These are phyloP conservation scores for Quercus suber DNA, from an alignment of 306 rosid species.

Conservation along the genomic window DNA sequence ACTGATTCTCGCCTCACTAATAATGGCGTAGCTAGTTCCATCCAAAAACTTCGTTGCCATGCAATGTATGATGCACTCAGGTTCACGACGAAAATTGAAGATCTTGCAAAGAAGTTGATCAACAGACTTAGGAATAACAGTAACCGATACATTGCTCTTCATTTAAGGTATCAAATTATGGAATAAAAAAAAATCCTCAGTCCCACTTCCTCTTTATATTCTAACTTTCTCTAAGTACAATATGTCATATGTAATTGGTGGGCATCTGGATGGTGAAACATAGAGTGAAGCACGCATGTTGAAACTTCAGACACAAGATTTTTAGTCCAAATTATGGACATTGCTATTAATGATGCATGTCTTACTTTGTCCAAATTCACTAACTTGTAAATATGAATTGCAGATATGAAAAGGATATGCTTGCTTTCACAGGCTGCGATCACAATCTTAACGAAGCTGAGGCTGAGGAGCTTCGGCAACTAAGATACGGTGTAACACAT, in stretches of 20 bases:
- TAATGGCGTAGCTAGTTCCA: constrained; percentile 41
- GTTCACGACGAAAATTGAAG: constrained; percentile 46
- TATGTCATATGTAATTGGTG: too few relatives aligned
- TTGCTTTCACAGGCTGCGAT: constrained; percentile 74
- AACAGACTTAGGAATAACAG: constrained; percentile 41
- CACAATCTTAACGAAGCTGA: constrained; percentile 51
- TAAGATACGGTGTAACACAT: constrained; percentile 46
- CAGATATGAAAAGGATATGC: constrained; percentile 83
- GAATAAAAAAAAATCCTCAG: too few relatives aligned
- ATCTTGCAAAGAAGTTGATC: constrained; percentile 50
- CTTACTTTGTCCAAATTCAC: not conserved
- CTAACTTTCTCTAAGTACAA: too few relatives aligned
- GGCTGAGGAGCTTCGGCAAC: constrained; percentile 25
- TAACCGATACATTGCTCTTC: constrained; percentile 53
- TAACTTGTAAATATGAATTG: not conserved
- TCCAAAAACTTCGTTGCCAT: constrained; percentile 53
- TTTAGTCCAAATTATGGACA: not conserved
- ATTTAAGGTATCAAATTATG: constrained; percentile 50
- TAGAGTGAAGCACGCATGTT: too few relatives aligned
- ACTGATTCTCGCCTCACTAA: constrained; percentile 59
- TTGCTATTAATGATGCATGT: not conserved
- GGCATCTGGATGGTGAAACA: too few relatives aligned
- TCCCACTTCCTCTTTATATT: too few relatives aligned
- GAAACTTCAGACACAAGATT: too few relatives aligned
- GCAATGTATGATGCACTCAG: constrained; percentile 61